Base-by-base conservation (phyloP, 257 asterid genomes). In the Echites panduratus region DNA sequence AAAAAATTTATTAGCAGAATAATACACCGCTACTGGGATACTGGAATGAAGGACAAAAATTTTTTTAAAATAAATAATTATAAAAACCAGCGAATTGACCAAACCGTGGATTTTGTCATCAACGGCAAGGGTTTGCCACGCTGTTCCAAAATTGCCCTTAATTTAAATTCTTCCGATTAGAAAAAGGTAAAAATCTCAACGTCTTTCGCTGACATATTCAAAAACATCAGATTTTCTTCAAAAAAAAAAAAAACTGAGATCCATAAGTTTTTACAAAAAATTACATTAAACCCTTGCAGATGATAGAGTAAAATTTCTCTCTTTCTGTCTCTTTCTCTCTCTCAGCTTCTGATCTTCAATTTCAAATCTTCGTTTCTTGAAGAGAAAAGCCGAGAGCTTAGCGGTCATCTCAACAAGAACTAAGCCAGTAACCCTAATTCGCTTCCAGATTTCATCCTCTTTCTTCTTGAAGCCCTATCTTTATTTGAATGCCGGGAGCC, bases 291-390 rank as follows among this genome's bases (percentile, higher is more conserved):
- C 56, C 52, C 17, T 41, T 40, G 40, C 8, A 67, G 56, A 43
- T n/a, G 56, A 67, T 7, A 26, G 66, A 27, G 26, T 75, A 16
- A 17, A 54, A 67, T 35, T n/a, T n/a, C n/a, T 26, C 77, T 12
- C 27, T 19, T 0, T 22, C 44, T 35, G 45, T 41, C 26, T n/a
- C 5, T 35, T 17, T 76, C 48, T 66, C 57, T 74, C 71, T 50
- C 43, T 38, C 71, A 29, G 22, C 19, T 45, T 38, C 45, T 57
- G 81, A 76, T 82, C 81, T 79, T 76, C 83, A 61, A 12, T 70
- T 69, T 75, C 72, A 70, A 71, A 71, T 74, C 68, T 66, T 58
- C 70, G 27, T 52, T 56, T 40, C 70, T 54, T 29, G 40, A 24
- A 47, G 64, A 57, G 47, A 9, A 54, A 59, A 24, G 49, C 20